Base-by-base conservation (phyloP, 2,329 filamentous ascomycete species). In the Colletotrichum lentis region DNA sequence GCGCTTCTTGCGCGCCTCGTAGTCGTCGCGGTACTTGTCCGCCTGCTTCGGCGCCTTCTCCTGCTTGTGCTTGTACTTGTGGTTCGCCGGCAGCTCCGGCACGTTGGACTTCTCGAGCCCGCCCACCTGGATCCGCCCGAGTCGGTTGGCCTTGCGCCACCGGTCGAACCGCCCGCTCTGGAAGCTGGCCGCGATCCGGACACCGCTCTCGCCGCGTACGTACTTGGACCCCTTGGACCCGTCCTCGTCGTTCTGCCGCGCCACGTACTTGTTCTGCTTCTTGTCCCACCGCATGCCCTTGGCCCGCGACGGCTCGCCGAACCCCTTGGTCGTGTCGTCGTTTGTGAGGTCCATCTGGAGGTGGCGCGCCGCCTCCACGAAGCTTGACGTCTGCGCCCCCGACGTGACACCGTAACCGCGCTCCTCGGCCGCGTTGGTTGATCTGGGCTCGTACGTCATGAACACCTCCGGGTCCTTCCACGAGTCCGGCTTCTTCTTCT, bases 171-270 rank as follows among this genome's bases (percentile, higher is more conserved):
- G 90, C 43, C 96, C 96, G 78, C 91, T 94, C 76, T 95, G 90
- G 87, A 99, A 98, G 69, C 86, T 91, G 53, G 96, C 94, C 1
- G 96, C 93, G 74, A 99, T 97, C 84, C 97, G 98, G 82, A 95
- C 93, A 62, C 96, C 96, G 75, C 89, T 93, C 81, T 99, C 96
- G 74, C 96, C 94, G 70, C 88, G 86, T 64, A 97, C 90, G 82
- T 97, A 90, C 76, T 86, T 86, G 68, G 81, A 78, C 55, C 86
- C 86, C 76, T 90, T 90, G 73, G 84, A 96, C 46, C 96, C 96
- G 80, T 99, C 96, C 73, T 97, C 92, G 80, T 99, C 96, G 83
- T 99, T 98, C 73, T 89, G 89, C 43, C 92, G 88, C 14, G 92
- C 85, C 43, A 99, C 95, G 81, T 98, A 99, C 81, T 97, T 98